phyloP scores from a whole-genome alignment of 371 early-diverging fungal genomes.

The Chytridiales sp. region DNA sequence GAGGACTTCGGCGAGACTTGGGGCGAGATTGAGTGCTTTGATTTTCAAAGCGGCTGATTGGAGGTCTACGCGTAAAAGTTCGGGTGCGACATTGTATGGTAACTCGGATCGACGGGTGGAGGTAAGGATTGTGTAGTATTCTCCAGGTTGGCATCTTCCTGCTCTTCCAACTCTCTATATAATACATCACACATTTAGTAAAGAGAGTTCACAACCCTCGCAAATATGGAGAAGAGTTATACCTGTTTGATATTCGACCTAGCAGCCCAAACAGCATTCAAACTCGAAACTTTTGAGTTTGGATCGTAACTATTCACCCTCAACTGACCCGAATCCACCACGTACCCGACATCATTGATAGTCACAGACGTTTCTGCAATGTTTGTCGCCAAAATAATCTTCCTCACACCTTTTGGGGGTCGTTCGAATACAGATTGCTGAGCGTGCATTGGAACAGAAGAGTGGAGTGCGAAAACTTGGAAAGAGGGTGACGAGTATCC shows the following conservation, averaged over 20 bases:
- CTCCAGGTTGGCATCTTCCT: conserved; percentile 56
- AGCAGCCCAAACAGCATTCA: conserved; percentile 40
- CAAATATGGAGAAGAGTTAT: neutral
- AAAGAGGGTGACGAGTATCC: conserved; percentile 26
- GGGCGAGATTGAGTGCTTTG: conserved; percentile 45
- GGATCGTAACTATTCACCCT: conserved; percentile 48
- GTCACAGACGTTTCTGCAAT: conserved; percentile 88
- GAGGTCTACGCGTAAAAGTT: conserved; percentile 54
- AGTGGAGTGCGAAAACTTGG: conserved; percentile 62
- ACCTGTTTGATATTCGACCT: conserved; percentile 48
- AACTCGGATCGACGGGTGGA: conserved; percentile 37
- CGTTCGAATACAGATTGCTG: conserved; percentile 67
- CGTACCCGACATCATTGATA: conserved; percentile 59
- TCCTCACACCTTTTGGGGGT: conserved; percentile 65
- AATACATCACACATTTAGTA: conserved; percentile 24
- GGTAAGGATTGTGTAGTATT: conserved; percentile 55
- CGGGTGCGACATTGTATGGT: conserved; percentile 48
- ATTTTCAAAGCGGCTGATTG: conserved; percentile 48
- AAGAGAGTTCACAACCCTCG: conserved; percentile 3
- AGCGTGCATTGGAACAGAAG: conserved; percentile 67
- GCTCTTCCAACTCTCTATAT: conserved; percentile 59
- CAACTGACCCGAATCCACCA: conserved; percentile 56
- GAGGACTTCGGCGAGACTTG: conserved; percentile 34
- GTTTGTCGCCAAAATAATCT: conserved; percentile 89
- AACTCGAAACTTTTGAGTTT: conserved; percentile 29